phyloP scores from a whole-genome alignment of 179 eudicot species.

The Spinacia oleracea region DNA sequence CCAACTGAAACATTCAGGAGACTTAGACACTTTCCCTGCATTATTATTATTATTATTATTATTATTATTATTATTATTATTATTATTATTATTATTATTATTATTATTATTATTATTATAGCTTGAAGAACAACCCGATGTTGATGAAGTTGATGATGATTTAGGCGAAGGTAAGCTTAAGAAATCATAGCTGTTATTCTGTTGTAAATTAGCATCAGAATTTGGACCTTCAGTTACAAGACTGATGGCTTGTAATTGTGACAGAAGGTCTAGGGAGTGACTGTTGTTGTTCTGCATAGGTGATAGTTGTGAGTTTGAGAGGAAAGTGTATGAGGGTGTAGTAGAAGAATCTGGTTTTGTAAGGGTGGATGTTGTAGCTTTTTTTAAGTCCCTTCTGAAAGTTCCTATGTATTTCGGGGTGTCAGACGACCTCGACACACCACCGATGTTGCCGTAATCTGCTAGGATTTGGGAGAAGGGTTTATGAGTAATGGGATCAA shows the following conservation, averaged over 20 bases:
- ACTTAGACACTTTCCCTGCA: slow-evolving; percentile 24
- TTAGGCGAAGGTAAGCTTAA: slow-evolving; percentile 24
- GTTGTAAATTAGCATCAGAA: not conserved
- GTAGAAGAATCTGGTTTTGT: slow-evolving; percentile 14
- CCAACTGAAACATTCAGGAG: slow-evolving; percentile 51
- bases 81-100: no score
- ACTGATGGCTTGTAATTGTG: slow-evolving; percentile 67
- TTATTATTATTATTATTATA: no score
- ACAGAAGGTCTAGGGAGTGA: slow-evolving; percentile 49
- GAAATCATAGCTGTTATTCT: not conserved
- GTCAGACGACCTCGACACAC: slow-evolving; percentile 40
- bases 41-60: no score
- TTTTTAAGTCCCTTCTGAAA: slow-evolving; percentile 40
- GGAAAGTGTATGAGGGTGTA: slow-evolving; percentile 19
- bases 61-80: no score
- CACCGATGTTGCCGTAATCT: slow-evolving; percentile 68
- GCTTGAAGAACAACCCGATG: slow-evolving; percentile 26
- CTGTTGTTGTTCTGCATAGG: slow-evolving; percentile 15
- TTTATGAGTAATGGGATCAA: slow-evolving; percentile 81
- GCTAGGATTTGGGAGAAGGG: slow-evolving; percentile 88
- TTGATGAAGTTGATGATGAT: slow-evolving; percentile 29
- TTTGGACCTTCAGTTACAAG: slow-evolving; percentile 46
- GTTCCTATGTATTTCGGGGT: slow-evolving; percentile 31
- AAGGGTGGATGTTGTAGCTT: slow-evolving; percentile 19
- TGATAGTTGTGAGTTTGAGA: slow-evolving; percentile 15